Evolutionary conservation across 306 rosid species (phyloP).

Genomic region (Potentilla sterilis): DNA sequence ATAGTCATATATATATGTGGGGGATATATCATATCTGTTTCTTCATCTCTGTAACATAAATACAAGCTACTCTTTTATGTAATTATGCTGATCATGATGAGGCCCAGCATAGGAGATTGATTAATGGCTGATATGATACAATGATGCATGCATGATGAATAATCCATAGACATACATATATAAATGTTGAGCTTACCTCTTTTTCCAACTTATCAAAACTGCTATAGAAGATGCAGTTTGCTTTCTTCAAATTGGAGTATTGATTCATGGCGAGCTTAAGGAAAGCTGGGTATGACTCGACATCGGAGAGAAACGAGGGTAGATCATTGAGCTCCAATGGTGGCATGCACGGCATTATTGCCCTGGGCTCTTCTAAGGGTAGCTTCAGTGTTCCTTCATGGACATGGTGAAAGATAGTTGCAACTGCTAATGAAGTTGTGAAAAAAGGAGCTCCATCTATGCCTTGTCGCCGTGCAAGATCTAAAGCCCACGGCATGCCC

Average conservation of each 20-base stretch:
- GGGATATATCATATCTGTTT: no score
- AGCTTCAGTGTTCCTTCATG: constrained; percentile 40
- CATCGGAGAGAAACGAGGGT: background rate
- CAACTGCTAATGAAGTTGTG: constrained; percentile 47
- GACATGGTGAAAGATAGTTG: constrained; percentile 28
- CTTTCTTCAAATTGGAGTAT: constrained; percentile 14
- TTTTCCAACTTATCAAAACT: constrained; percentile 15
- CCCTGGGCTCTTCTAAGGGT: constrained; percentile 23
- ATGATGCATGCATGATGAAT: background rate
- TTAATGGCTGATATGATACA: no score
- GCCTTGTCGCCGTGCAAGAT: constrained; percentile 45
- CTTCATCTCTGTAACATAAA: no score
- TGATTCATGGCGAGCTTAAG: constrained; percentile 2
- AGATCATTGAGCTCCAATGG: background rate
- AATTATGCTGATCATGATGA: no score
- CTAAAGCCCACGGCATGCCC: constrained; percentile 39
- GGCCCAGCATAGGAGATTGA: no score
- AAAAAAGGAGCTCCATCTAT: constrained; percentile 47
- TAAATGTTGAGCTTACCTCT: background rate
- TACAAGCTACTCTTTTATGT: no score
- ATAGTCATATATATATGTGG: no score
- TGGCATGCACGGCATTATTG: background rate
- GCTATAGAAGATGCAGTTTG: constrained; percentile 11
- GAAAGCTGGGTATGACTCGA: background rate
- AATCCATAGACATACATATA: background rate